phyloP scores from a whole-genome alignment of 345 rosid species.

The Eucalyptus marginata region DNA sequence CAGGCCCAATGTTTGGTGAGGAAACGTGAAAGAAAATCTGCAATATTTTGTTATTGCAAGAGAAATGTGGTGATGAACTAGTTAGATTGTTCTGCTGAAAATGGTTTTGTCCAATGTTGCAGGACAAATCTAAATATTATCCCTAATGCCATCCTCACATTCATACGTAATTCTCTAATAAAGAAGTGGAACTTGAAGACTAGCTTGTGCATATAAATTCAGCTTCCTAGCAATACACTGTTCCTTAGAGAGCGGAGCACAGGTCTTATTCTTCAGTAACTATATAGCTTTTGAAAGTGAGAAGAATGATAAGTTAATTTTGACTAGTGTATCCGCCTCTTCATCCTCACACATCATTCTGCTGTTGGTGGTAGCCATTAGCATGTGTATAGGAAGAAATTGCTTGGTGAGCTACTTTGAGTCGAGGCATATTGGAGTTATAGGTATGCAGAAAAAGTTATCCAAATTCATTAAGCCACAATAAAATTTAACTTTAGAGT shows the following conservation, averaged over 20 bases:
- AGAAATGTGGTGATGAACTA: background rate
- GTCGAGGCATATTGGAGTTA: background rate
- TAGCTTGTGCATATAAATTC: background rate
- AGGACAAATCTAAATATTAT: background rate
- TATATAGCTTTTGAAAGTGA: background rate
- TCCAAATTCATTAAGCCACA: background rate
- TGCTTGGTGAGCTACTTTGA: background rate
- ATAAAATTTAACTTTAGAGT: background rate
- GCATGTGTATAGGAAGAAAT: background rate
- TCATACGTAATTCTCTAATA: background rate
- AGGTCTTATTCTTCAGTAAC: background rate
- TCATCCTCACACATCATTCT: background rate
- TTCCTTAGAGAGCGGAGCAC: background rate
- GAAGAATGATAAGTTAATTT: background rate
- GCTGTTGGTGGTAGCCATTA: background rate
- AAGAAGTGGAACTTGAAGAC: background rate
- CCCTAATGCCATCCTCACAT: background rate
- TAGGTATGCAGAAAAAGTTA: background rate
- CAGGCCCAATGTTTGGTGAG: background rate
- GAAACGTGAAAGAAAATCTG: background rate
- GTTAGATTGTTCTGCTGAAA: background rate
- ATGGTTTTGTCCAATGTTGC: background rate
- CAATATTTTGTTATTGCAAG: background rate
- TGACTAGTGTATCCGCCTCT: background rate
- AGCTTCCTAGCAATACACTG: background rate